Base-by-base conservation (phyloP, 768 basidiomycete genomes). In the Lentinula raphanica region DNA sequence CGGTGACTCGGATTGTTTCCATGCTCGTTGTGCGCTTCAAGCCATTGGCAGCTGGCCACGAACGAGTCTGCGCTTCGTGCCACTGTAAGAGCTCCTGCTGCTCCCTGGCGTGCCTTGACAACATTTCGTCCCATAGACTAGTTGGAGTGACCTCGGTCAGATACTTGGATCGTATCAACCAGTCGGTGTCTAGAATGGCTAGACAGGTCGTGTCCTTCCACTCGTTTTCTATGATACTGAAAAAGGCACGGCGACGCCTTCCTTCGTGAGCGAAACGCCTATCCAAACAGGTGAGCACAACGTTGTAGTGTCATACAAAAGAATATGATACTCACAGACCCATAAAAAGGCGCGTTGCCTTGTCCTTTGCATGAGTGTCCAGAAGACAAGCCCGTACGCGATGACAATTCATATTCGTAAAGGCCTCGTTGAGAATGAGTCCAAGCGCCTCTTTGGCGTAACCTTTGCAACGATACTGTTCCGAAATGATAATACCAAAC, bases 241-340 rank as follows among this genome's bases (percentile, higher is more conserved):
- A 79, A 55, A 83, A 79, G 0, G 81, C 76, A 44, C 81, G 76
- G 31, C 86, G 79, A 42, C 79, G 78, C 8, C 76, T 81, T 46
- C 88, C 88, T 69, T 90, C 88, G 59, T 84, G 80, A 6, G 68
- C 67, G 64, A 90, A 88, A 8, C 82, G 81, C 56, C 81, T 83
- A 28, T 60, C 49, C 39, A 36, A 28, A 57, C 17, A 53, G 6
- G 29, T 25, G 13, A 51, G 13, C 19, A 39, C 6, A 46, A 12
- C n/a, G n/a, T n/a, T n/a, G 15, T n/a, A 5, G 48, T 11, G 36
- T 17, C 12, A 50, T 42, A 45, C 27, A 17, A 23, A 15, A 25
- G 7, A 56, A 23, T 59, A 28, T 56, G 38, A 35, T 19, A 68
- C 69, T 45, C 54, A 72, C 74, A 76, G 64, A 45, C 73, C 67